Evolutionary conservation across 2,329 filamentous ascomycete species (phyloP), one percentile per base, ranked within the genome.

Genomic region (Aspergillus oerlinghausenensis): DNA sequence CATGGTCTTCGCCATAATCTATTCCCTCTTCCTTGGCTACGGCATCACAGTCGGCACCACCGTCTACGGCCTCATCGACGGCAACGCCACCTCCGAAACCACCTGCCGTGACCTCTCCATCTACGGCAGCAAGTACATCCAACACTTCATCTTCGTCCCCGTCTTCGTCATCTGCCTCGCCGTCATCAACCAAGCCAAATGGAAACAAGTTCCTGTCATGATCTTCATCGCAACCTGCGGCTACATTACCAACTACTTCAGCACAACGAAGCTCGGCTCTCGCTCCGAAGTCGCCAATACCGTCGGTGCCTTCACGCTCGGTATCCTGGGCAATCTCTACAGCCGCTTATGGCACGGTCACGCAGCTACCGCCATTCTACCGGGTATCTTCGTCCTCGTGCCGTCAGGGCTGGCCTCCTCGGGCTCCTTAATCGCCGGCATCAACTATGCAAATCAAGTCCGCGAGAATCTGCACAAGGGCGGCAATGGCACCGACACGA

Each of bases 341-440:
- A 87, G 87, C 9, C 83, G 89, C 3, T 66, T 79, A 35, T 72
- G 87, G 21, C 90, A 92, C 69, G 89, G 88, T 1, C 82, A 95
- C 3, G 91, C 92, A 0, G 90, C 90, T 0, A 89, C 90, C 0
- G 88, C 89, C 3, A 89, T 96, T 80, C 78, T 96, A 9, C 91
- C 92, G 0, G 91, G 88, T 10, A 94, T 96, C 63, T 95, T 94
- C 62, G 81, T 85, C 2, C 82, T 84, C 59, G 83, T 86, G 1
- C 83, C 83, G 0, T 82, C 78, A 1, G 83, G 83, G 2, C 70
- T 86, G 17, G 80, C 82, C 4, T 81, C 83, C 0, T 77, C 76
- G 51, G 83, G 83, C 1, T 80, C 76, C 23, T 69, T 86, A 21
- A 76, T 85, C 5, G 74, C 77, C 0, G 83, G 83, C 11, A 74